Evolutionary conservation across 352 stramenopile genomes (phyloP), one percentile per base, ranked within the genome.

Genomic region (Phytophthora niederhauseri): DNA sequence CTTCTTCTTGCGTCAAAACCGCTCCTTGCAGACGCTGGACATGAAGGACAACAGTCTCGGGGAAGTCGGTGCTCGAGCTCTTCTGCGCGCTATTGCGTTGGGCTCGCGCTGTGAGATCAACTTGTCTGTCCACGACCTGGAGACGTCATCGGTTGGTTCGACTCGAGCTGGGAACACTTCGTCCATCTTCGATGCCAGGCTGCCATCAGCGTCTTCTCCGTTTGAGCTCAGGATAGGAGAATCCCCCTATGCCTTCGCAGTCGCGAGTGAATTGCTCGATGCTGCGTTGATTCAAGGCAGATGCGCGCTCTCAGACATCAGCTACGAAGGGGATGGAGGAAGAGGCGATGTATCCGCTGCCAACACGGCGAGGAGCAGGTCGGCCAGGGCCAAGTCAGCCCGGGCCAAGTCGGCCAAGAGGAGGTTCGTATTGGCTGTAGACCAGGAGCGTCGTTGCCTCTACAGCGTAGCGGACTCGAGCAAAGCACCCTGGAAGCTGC

Each of bases 11-110:
- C 70, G 74, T 12, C 41, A 71, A 4, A 92, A 93, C 14, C 50
- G 48, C 1, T 80, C 78, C 0, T 57, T 93, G 8, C 61, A 58
- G 15, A 62, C 63, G 6, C 53, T 93, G 1, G 66, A 76, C 12
- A 74, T 93, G 4, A 73, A 84, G 43, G 80, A 93, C 52, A 93
- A 93, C 46, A 76, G 61, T 5, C 71, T 93, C 3, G 80, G 81
- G 4, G 72, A 80, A 9, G 76, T 84, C 0, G 85, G 85, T 0
- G 80, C 82, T 0, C 83, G 85, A 28, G 85, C 85, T 15, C 63
- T 93, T 1, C 55, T 91, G 9, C 68, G 70, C 12, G 80, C 81
- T 2, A 81, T 88, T 6, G 76, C 83, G 2, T 61, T 79, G 26
- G 83, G 82, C 3, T 85, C 78, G 2, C 57, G 65, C 0, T 92